Base-by-base conservation (phyloP, 75 land plant genomes). In the Picea glauca region DNA sequence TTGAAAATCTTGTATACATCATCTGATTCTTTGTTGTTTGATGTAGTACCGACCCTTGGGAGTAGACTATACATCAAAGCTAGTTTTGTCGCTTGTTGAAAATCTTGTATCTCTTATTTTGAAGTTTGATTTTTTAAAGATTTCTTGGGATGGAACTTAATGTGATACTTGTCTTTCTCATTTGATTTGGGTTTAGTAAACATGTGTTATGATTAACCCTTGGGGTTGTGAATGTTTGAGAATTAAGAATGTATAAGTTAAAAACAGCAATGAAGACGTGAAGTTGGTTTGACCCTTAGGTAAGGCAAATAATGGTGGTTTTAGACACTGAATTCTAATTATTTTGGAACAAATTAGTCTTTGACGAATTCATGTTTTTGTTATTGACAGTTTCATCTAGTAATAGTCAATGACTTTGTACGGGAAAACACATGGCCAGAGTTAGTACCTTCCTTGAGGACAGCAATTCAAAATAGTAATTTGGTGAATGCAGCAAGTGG, bases 371-470 rank as follows among this genome's bases (percentile, higher is more conserved):
- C 46, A 35, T 77, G 13, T 77, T 54, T 83, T 58, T 75, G 46
- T 58, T 78, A 13, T 32, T 59, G 77, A 50, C 91, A 94, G 98
- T 91, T 91, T 78, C 91, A 89, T 11, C 13, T 81, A 4, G 83
- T 93, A 62, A 80, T 90, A 18, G 81, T 33, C 20, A 70, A 76
- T 75, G 95, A 93, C 72, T 93, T 94, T 82, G 91, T 90, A 33
- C 87, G 88, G 86, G 63, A 89, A 57, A 89, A 91, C 70, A 76
- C 90, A 38, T 94, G 98, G 98, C 93, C 94, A 38, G 95, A 94
- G 65, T 85, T 94, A 33, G 88, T 94, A 11, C 87, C 91, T 18
- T 88, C 92, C 12, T 79, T 94, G 61, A 81, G 66, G 46, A 81
- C 84, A 62, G 95, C 87, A 18, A 83, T 91, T 67, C 88, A 91